Evolutionary conservation across 306 rosid genomes (phyloP), one percentile per base, ranked within the genome.

Genomic region (Datisca glomerata): DNA sequence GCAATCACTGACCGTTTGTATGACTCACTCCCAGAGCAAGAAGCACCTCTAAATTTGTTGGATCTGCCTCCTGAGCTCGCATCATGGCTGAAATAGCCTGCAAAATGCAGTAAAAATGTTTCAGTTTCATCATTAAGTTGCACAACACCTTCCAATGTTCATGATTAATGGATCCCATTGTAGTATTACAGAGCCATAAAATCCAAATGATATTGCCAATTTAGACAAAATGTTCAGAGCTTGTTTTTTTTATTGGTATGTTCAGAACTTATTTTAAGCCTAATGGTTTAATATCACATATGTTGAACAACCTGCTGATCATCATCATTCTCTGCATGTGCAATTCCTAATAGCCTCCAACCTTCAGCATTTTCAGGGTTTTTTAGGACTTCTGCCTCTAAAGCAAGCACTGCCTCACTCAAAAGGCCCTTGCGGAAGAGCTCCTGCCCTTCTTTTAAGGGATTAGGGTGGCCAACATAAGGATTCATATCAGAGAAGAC

Each of bases 1-100:
- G 24, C 41, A 69, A 23, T 7, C 50, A 75, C 93, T 61, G 33
- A 89, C 98, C 98, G 67, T 89, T 89, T 43, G 98, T 89, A 68
- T 89, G 96, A 68, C 98, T 89, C 53, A 89, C 98, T 58, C 98
- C 98, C 53, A 89, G 98, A 48, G 98, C 91, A 61, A 89, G 98
- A 74, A 89, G 98, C 73, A 89, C 98, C 71, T 89, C 98, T 47
- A 84, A 66, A 62, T 84, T 84, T 72, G 92, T 70, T 40, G 98
- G 75, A 74, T 89, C 86, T 47, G 89, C 98, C 61, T 89, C 96
- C 40, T 80, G 81, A 5, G 98, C 98, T 15, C 85, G 91, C 96
- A 84, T 80, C 98, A 89, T 89, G 2, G 96, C 98, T 56, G 98
- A 86, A 56, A 89, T 89, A 25, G 98, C 98, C 98, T 89, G 86